These are phyloP conservation scores for Blastocystis sp. DNA, from an alignment of 352 stramenopile species.

Conservation along the genomic window DNA sequence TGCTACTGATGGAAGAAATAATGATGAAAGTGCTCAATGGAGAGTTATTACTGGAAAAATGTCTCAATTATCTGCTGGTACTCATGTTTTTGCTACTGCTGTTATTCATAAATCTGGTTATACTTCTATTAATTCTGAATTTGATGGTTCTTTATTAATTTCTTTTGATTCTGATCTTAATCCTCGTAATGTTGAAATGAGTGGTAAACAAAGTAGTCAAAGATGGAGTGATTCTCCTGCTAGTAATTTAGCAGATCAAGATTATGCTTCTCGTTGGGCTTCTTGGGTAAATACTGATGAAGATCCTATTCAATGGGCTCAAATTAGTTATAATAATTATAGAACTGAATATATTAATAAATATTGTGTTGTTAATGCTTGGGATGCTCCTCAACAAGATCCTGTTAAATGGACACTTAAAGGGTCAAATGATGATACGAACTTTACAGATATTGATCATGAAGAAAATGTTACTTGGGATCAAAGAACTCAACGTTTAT, in stretches of 20 bases:
- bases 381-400: background rate
- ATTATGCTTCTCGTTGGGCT: too few relatives aligned
- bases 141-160: too few relatives aligned
- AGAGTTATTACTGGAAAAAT: background rate
- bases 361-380: conserved; percentile 12
- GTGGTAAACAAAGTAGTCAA: too few relatives aligned
- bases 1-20: background rate
- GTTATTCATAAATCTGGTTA: background rate
- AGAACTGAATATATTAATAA: conserved; percentile 29
- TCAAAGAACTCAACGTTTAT: background rate
- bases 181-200: too few relatives aligned
- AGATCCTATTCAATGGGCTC: too few relatives aligned
- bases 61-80: background rate
- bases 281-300: too few relatives aligned
- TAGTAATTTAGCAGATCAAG: too few relatives aligned
- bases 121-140: too few relatives aligned
- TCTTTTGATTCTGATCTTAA: too few relatives aligned
- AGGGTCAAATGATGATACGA: background rate
- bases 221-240: too few relatives aligned
- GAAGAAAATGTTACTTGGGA: background rate
- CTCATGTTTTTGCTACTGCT: background rate
- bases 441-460: background rate
- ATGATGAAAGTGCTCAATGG: background rate
- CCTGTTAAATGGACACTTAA: background rate
- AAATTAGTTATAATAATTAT: too few relatives aligned